Evolutionary conservation across 2,329 filamentous ascomycete species (phyloP).

Genomic region (Beauveria sp.): DNA sequence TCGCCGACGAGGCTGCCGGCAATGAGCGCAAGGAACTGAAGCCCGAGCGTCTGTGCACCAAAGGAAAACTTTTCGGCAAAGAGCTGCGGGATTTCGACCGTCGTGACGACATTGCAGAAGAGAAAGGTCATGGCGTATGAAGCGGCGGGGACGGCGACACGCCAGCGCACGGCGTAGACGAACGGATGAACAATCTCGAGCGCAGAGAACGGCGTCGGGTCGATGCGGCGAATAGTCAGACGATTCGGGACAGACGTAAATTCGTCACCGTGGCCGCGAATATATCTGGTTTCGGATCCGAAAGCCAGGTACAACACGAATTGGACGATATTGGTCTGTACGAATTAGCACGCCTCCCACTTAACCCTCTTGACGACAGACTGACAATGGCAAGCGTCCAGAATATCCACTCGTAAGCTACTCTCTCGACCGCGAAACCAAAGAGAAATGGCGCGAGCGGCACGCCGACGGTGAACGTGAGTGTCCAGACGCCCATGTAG

Average conservation of each 20-base stretch:
- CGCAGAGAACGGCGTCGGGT: background rate
- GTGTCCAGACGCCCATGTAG: constrained; percentile 6
- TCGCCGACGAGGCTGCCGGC: constrained; percentile 3
- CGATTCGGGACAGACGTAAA: background rate
- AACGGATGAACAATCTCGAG: constrained; percentile 1
- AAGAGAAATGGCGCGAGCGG: constrained; percentile 4
- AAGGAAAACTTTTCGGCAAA: constrained; percentile 3
- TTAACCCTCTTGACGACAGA: background rate
- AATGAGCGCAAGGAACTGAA: constrained; percentile 5
- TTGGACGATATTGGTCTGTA: background rate
- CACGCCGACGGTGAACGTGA: constrained; percentile 1
- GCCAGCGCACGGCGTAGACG: background rate
- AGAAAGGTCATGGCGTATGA: background rate
- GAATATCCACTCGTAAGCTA: constrained; percentile 1
- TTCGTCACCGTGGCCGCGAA: background rate
- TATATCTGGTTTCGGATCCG: background rate
- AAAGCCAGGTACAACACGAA: background rate
- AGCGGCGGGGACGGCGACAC: background rate
- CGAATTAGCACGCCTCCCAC: background rate
- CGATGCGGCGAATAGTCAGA: background rate
- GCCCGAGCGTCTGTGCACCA: background rate
- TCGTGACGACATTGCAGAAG: constrained; percentile 3
- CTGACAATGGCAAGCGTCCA: constrained; percentile 6
- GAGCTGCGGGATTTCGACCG: constrained; percentile 8
- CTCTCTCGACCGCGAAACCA: background rate